These are phyloP conservation scores for Colletotrichum coccodes DNA, from an alignment of 2,329 filamentous ascomycete genomes.

Conservation along the genomic window DNA sequence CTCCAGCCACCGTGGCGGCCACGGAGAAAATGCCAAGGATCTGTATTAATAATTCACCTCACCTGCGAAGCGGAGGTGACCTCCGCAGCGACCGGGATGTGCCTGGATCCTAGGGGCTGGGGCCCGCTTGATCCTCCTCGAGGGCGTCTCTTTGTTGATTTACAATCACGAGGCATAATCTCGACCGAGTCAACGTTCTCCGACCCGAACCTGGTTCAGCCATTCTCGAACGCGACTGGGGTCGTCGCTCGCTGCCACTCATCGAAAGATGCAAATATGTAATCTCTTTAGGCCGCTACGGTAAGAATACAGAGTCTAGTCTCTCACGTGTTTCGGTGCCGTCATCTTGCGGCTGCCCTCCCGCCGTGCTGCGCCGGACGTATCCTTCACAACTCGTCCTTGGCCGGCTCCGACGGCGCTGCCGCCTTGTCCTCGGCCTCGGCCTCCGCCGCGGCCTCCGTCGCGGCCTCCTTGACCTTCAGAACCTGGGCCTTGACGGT, in stretches of 20 bases:
- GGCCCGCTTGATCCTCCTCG: background rate
- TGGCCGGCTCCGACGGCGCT: background rate
- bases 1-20: constrained; percentile 16
- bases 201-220: too few species aligned
- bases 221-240: too few species aligned
- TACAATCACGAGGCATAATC: background rate
- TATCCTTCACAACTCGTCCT: constrained; percentile 22
- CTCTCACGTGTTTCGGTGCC: background rate
- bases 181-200: background rate
- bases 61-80: background rate
- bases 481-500: constrained; percentile 44
- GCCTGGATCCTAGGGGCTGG: too few species aligned
- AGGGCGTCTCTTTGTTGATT: background rate
- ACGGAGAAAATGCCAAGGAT: constrained; percentile 10
- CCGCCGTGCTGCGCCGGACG: background rate
- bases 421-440: background rate
- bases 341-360: background rate
- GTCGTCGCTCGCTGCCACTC: too few species aligned
- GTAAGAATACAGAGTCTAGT: background rate
- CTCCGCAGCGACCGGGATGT: background rate
- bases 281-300: background rate
- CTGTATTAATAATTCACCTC: constrained; percentile 9
- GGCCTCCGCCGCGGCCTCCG: background rate
- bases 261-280: background rate
- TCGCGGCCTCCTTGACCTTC: constrained; percentile 22